Percentiles rank a stretch among this genome's conserved stretches.
These are phyloP conservation scores for Emmonsiellopsis sp. DNA, from an alignment of 2,329 filamentous ascomycete genomes.

Conservation along the genomic window DNA sequence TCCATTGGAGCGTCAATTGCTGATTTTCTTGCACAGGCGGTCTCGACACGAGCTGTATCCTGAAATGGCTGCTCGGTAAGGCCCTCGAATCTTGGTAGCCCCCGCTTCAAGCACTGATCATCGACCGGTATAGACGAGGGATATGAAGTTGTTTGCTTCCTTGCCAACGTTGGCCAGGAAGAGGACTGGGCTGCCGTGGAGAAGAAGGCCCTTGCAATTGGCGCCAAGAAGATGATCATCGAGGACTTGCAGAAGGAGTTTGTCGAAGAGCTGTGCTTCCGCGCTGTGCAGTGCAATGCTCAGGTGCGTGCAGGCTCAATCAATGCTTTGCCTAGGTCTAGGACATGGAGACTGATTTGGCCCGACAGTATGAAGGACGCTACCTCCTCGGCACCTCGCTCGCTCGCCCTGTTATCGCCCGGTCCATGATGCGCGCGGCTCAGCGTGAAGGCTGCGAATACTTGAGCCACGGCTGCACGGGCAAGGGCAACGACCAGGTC, in stretches of 20 bases:
- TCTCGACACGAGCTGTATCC: slow-evolving; percentile 51
- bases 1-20: too few species aligned
- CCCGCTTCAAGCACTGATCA: slow-evolving; percentile 16
- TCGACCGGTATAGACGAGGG: slow-evolving; percentile 34
- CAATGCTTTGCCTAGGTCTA: slow-evolving; percentile 32
- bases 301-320: not conserved
- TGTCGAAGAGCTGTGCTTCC: slow-evolving; percentile 72
- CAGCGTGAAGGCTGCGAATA: slow-evolving; percentile 36
- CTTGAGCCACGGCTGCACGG: slow-evolving; percentile 39
- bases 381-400: not conserved
- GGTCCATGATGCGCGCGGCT: slow-evolving; percentile 33
- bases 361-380: slow-evolving; percentile 26
- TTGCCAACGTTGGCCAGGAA: slow-evolving; percentile 65
- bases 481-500: slow-evolving; percentile 41
- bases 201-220: slow-evolving; percentile 62
- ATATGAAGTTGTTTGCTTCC: slow-evolving; percentile 54
- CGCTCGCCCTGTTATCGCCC: slow-evolving; percentile 40
- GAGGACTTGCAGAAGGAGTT: slow-evolving; percentile 64
- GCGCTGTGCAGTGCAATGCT: slow-evolving; percentile 63
- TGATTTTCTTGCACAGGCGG: slow-evolving; percentile 29
- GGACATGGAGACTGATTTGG: slow-evolving; percentile 59
- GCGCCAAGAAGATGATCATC: slow-evolving; percentile 56
- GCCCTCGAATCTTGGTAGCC: not conserved
- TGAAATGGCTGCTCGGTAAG: slow-evolving; percentile 25
- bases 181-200: slow-evolving; percentile 67